phyloP scores from a whole-genome alignment of 768 basidiomycete genomes.

The Tylopilus balloui region DNA sequence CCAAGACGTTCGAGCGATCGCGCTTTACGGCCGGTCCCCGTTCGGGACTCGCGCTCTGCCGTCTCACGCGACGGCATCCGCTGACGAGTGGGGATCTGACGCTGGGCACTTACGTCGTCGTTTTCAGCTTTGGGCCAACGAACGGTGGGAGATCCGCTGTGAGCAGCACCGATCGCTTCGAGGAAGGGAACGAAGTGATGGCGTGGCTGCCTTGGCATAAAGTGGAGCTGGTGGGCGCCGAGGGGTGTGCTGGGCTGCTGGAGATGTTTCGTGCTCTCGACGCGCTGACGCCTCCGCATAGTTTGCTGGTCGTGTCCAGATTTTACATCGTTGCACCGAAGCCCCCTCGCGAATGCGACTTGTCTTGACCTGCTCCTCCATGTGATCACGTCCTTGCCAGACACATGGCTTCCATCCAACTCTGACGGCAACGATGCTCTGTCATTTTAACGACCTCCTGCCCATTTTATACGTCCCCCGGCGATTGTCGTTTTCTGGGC shows the following conservation, averaged over 20 bases:
- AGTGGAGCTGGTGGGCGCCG: conserved; percentile 24
- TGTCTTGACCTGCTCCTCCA: conserved; percentile 44
- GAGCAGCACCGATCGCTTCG: conserved; percentile 37
- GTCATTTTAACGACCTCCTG: too few species aligned
- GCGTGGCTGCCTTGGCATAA: conserved; percentile 53
- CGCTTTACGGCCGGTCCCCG: conserved; percentile 26
- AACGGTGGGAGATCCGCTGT: conserved; percentile 21
- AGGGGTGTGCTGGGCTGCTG: conserved; percentile 12
- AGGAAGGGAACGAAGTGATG: conserved; percentile 38
- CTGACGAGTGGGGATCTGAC: conserved; percentile 14
- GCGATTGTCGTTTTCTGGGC: conserved; percentile 8
- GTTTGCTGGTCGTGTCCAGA: conserved; percentile 28
- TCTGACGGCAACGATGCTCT: too few species aligned
- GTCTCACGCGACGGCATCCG: conserved; percentile 25
- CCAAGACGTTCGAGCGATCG: conserved; percentile 27
- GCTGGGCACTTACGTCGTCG: conserved; percentile 31
- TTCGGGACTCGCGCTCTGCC: conserved; percentile 42
- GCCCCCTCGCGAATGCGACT: neutral
- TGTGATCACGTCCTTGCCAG: neutral
- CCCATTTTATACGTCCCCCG: neutral
- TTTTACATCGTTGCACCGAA: conserved; percentile 20
- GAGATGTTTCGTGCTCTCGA: conserved; percentile 23
- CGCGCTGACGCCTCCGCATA: conserved; percentile 27
- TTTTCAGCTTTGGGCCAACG: conserved; percentile 36
- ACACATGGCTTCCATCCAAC: too few species aligned